Evolutionary conservation across 148 eudicot genomes (phyloP), one percentile per base, ranked within the genome.

Genomic region (Cornus suecica): DNA sequence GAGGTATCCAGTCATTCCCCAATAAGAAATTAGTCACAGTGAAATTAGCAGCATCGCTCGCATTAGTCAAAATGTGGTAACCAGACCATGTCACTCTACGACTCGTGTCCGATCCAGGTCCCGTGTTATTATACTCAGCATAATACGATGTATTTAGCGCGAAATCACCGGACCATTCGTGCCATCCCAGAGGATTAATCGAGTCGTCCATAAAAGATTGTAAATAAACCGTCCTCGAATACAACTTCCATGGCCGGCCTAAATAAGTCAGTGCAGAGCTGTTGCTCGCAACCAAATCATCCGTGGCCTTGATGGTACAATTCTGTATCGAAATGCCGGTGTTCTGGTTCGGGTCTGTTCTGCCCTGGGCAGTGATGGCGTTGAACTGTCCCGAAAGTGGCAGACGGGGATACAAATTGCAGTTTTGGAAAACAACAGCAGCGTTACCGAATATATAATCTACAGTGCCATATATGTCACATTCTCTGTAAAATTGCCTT

Each of bases 371-470:
- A 0, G 97, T 92, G 1, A 92, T 90, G 51, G 97, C 93, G 30
- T 92, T 92, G 80, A 87, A 90, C 41, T 91, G 97, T 11, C 78
- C 76, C 0, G 74, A 28, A 77, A 91, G 30, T 0, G 97, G 97
- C 2, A 85, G 58, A 2, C 90, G 88, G 0, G 97, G 88, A n/a
- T 85, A 89, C 4, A 93, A 22, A 72, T 88, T 93, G 76, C 95
- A 93, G 26, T 78, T 79, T 67, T 93, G 98, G 63, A 93, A 84
- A 3, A 94, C 90, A 0, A 65, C 87, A 0, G 96, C 94, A 0
- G 97, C 97, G 65, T 91, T 94, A 29, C 98, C 98, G 65, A 94
- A 94, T 31, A 94, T 90, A 78, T 91, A 94, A 61, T 94, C 98
- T 0, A 94, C 93, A 0, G 97, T 94, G 0, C 98, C 98, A 66